Base-by-base conservation (phyloP, 768 basidiomycete genomes). In the Rhodotorula kratochvilovae region DNA sequence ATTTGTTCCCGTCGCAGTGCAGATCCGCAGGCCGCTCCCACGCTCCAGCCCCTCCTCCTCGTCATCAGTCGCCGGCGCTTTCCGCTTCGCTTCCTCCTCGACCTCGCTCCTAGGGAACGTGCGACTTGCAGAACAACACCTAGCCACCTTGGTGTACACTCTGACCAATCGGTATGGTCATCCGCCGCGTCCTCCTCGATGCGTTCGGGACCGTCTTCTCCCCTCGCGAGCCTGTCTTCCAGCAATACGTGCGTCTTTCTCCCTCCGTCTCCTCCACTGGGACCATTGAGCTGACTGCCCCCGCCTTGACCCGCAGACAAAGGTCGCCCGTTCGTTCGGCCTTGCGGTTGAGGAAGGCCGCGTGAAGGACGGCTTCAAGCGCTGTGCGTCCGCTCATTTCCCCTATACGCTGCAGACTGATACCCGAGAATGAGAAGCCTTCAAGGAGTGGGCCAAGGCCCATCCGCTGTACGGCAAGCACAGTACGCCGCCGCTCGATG, bases 171-270 rank as follows among this genome's bases (percentile, higher is more conserved):
- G 7, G 3, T 31, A 73, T 69, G 67, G 67, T 66, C 55, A 46
- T 73, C 27, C 72, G 72, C 0, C 66, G 68, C 19, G 63, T 74
- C 15, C 25, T 65, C 4, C 63, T 74, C n/a, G 73, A 74, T 27
- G 73, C 73, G 10, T 74, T 71, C 55, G 73, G 73, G 4, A 74
- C 73, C 11, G 50, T 74, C 45, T 70, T 74, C 55, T 57, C 54
- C 1, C 73, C 73, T 13, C 45, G 62, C 27, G 25, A 35, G 25
- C 73, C 73, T 0, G 69, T 74, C 11, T 42, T 56, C 25, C 19
- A 11, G 3, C 73, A 74, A 55, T 74, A 74, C 46, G 73, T 74
- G 58, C 45, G 73, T 35, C 31, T 0, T 15, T 3, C 31, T 42
- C 36, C 35, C 10, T 48, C 13, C 39, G 6, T 39, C 13, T 6